Conservation (phyloP, 257 asterid species). For the Lycium ferocissimum region DNA sequence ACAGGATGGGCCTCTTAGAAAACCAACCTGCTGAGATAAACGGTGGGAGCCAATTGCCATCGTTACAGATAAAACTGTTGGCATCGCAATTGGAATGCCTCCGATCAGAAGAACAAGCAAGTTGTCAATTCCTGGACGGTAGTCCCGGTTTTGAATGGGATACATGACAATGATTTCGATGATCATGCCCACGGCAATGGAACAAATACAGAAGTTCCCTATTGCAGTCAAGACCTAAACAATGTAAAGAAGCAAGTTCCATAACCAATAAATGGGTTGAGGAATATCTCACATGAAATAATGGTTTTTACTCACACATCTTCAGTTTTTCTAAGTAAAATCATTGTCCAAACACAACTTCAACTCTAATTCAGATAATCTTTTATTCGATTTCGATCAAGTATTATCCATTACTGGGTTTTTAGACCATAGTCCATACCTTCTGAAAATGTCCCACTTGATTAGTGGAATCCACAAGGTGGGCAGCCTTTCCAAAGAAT, state of each 20-base stretch:
- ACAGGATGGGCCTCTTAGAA: too few species aligned
- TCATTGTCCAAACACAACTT: too few species aligned
- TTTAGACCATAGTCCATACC: conserved; percentile 39
- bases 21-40: conserved; percentile 83
- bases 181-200: conserved; percentile 93
- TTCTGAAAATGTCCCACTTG: conserved; percentile 98
- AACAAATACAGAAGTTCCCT: conserved; percentile 97
- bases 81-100: conserved; percentile 99
- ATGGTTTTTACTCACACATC: too few species aligned
- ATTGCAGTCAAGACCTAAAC: conserved; percentile 91
- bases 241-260: too few species aligned
- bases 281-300: too few species aligned
- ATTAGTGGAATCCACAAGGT: conserved; percentile 92
- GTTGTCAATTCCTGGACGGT: conserved; percentile 98
- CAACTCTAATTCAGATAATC: too few species aligned
- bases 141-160: conserved; percentile 84
- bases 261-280: too few species aligned
- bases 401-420: too few species aligned
- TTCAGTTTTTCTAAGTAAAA: too few species aligned
- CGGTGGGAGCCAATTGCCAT: conserved; percentile 99
- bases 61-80: conserved; percentile 95
- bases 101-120: conserved; percentile 97
- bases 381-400: too few species aligned
- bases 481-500: conserved; percentile 97
- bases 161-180: conserved; percentile 93